Percentiles rank a stretch among this genome's conserved stretches.
phyloP scores from a whole-genome alignment of 768 basidiomycete genomes.

The Mycena chlorophos region DNA sequence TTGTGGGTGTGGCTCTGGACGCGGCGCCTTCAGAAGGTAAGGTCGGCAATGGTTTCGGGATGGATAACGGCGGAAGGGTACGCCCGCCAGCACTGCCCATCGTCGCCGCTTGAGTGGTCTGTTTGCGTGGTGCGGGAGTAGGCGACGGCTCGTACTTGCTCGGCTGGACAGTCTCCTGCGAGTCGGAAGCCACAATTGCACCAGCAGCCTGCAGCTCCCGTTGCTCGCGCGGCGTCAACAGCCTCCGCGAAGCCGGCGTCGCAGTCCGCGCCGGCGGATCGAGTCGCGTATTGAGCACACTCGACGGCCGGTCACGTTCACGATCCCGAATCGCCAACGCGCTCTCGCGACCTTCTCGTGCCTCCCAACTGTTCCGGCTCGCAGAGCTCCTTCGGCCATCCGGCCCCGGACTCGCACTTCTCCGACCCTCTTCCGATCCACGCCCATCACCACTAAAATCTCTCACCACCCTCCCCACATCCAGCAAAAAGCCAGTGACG shows the following conservation, averaged over 20 bases:
- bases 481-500: conserved; percentile 74
- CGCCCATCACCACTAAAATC: conserved; percentile 43
- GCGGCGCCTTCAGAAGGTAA: conserved; percentile 57
- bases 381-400: conserved; percentile 57
- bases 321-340: conserved; percentile 26
- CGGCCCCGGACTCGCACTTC: conserved; percentile 58
- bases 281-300: conserved; percentile 29
- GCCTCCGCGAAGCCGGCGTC: conserved; percentile 46
- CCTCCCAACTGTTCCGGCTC: conserved; percentile 54
- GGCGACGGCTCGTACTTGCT: conserved; percentile 41
- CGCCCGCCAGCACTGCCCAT: conserved; percentile 43
- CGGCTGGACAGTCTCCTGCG: conserved; percentile 43
- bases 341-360: conserved; percentile 42
- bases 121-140: conserved; percentile 40
- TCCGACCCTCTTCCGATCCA: conserved; percentile 33
- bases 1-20: no score
- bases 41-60: conserved; percentile 59
- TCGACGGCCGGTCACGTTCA: conserved; percentile 30
- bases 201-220: conserved; percentile 40
- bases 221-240: conserved; percentile 60
- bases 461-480: conserved; percentile 66
- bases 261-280: conserved; percentile 19
- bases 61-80: conserved; percentile 49
- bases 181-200: conserved; percentile 39
- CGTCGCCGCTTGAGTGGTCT: conserved; percentile 9